Base-by-base conservation (phyloP, 768 basidiomycete species). In the Rhodotorula toruloides region DNA sequence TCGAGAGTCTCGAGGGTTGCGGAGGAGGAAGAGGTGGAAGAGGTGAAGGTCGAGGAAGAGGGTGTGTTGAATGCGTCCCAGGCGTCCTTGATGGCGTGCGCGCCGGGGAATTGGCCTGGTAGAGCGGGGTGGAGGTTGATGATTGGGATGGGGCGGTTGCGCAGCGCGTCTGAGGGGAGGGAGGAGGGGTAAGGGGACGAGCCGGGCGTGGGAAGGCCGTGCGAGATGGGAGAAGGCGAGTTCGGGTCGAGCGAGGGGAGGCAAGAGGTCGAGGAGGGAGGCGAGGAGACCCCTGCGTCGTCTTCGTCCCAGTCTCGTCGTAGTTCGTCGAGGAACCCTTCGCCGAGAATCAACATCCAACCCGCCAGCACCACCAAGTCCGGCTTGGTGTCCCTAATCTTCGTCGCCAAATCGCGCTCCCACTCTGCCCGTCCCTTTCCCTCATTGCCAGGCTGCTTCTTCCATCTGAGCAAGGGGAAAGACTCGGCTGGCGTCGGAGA, bases 111-210 rank as follows among this genome's bases (percentile, higher is more conserved):
- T n/a, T 87, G 60, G 4, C 92, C 91, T 0, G 94, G 94, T 4
- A 99, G 80, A 9, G 96, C 96, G 12, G 96, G 96, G 74, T 98
- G 96, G 9, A 99, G 81, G 76, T 98, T 99, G 80, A 99, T 94
- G 68, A 96, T 89, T 1, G 90, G 87, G 4, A 94, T 83, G 2
- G 80, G 77, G 55, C 72, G 72, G 8, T 43, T 34, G 22, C 29
- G 13, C n/a, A 48, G 61, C 13, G 34, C 4, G 29, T 31, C 31
- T 10, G 47, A 37, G 4, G 5, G 21, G 54, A 53, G 22, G 1
- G 47, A 2, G 22, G 40, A 25, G 14, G 62, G 19, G 36, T 71
- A 71, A 14, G 65, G 70, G 12, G 65, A 67, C 1, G 40, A 4
- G 54, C 65, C 69, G 36, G 57, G 61, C 27, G 68, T 70, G 34